phyloP scores from a whole-genome alignment of 768 basidiomycete genomes.

The Piloderma croceum region DNA sequence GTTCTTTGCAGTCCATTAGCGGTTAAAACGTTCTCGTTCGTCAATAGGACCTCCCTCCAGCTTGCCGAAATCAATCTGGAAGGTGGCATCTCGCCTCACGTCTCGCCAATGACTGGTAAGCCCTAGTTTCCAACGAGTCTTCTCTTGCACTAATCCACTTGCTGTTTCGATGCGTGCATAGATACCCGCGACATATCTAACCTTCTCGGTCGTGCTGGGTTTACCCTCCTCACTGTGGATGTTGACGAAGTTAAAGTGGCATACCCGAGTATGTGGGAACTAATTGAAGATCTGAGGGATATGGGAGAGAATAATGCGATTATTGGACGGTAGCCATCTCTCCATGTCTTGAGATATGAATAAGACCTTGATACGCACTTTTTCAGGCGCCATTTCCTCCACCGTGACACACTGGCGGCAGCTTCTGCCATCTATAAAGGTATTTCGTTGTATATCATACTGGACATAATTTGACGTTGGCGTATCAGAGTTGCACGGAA shows the following conservation, averaged over 20 bases:
- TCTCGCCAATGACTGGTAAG: slow-evolving; percentile 96
- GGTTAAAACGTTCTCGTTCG: neutral
- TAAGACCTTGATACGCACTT: slow-evolving; percentile 40
- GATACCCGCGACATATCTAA: slow-evolving; percentile 93
- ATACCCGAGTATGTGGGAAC: slow-evolving; percentile 95
- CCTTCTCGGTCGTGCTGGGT: slow-evolving; percentile 87
- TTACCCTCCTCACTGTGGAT: slow-evolving; percentile 90
- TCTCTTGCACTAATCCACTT: slow-evolving; percentile 1
- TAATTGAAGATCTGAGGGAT: slow-evolving; percentile 86
- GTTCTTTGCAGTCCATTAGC: slow-evolving; percentile 2
- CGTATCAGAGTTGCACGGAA: slow-evolving; percentile 70
- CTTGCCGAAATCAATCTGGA: slow-evolving; percentile 90
- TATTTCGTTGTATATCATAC: slow-evolving; percentile 18
- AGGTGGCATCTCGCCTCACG: slow-evolving; percentile 92
- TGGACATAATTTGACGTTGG: slow-evolving; percentile 4
- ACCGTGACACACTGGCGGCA: slow-evolving; percentile 83
- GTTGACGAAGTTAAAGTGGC: slow-evolving; percentile 86
- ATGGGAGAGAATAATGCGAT: slow-evolving; percentile 98
- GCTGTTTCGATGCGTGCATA: slow-evolving; percentile 22
- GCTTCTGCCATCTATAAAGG: slow-evolving; percentile 94
- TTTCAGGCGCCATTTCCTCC: slow-evolving; percentile 57
- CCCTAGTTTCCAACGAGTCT: slow-evolving; percentile 4
- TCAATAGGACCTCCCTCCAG: slow-evolving; percentile 77
- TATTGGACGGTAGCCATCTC: slow-evolving; percentile 77
- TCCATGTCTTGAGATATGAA: neutral